phyloP scores from a whole-genome alignment of 768 basidiomycete species.

The Tulasnella sp. region DNA sequence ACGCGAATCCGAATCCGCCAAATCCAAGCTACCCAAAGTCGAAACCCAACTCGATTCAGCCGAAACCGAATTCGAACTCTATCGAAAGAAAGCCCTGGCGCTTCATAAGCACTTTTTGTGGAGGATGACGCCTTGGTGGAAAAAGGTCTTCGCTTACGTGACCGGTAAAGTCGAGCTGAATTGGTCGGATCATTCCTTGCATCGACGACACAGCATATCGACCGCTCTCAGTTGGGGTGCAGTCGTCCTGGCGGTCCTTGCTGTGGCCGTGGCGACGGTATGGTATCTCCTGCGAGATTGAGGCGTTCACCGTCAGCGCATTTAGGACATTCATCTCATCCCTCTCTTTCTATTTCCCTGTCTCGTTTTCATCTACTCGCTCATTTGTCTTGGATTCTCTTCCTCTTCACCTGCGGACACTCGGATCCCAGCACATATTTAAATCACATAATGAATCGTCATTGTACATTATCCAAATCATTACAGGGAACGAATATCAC shows the following conservation, averaged over 20 bases:
- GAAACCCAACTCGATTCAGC: not conserved
- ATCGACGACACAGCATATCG: not conserved
- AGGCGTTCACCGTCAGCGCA: not conserved
- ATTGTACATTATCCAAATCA: not conserved
- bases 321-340: not conserved
- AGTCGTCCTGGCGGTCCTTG: not conserved
- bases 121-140: slow-evolving; percentile 9
- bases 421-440: not conserved
- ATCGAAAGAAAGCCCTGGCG: not conserved
- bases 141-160: not conserved
- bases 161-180: not conserved
- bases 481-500: not conserved
- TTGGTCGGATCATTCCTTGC: slow-evolving; percentile 8
- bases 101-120: slow-evolving; percentile 3
- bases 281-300: not conserved
- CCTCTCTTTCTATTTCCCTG: not conserved
- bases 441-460: not conserved
- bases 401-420: not conserved
- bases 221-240: slow-evolving; percentile 2
- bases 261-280: not conserved
- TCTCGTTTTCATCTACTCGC: not conserved
- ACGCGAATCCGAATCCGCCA: not conserved
- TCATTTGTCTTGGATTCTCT: not conserved
- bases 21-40: not conserved
- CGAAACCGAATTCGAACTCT: not conserved